Percentiles rank a stretch among this genome's conserved stretches.
These are phyloP conservation scores for Draba incana DNA, from an alignment of 345 rosid species.

Conservation along the genomic window DNA sequence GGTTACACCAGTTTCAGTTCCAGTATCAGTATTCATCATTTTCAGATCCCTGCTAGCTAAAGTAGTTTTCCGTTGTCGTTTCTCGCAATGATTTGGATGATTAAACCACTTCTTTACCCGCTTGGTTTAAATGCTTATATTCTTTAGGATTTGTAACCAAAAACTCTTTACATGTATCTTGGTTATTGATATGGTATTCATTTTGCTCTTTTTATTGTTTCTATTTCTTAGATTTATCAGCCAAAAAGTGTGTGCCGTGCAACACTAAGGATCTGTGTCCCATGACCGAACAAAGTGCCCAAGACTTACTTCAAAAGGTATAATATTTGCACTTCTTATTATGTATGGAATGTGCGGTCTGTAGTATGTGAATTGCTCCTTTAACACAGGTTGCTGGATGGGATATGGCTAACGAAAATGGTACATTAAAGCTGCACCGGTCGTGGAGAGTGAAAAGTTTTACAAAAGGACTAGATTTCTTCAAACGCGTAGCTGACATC, in stretches of 20 bases:
- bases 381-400: conserved; percentile 70
- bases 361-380: neutral
- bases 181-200: conserved; percentile 1
- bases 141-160: conserved; percentile 1
- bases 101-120: neutral
- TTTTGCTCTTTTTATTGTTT: conserved; percentile 16
- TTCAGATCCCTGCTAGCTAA: conserved; percentile 15
- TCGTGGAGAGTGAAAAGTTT: conserved; percentile 82
- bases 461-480: conserved; percentile 80
- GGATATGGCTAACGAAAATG: conserved; percentile 74
- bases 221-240: conserved; percentile 57
- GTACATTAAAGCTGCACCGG: conserved; percentile 64
- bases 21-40: conserved; percentile 3
- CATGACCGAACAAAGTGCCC: conserved; percentile 81
- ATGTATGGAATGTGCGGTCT: neutral
- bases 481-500: conserved; percentile 68
- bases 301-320: conserved; percentile 62
- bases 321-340: conserved; percentile 13
- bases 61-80: neutral
- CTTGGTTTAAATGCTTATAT: conserved; percentile 1
- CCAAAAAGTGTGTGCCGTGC: conserved; percentile 91
- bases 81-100: neutral
- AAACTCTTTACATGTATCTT: conserved; percentile 23
- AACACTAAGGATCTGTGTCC: conserved; percentile 72
- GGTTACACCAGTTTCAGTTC: neutral